phyloP scores from a whole-genome alignment of 2,329 filamentous ascomycete genomes.

The Ceratocystis cubensis region DNA sequence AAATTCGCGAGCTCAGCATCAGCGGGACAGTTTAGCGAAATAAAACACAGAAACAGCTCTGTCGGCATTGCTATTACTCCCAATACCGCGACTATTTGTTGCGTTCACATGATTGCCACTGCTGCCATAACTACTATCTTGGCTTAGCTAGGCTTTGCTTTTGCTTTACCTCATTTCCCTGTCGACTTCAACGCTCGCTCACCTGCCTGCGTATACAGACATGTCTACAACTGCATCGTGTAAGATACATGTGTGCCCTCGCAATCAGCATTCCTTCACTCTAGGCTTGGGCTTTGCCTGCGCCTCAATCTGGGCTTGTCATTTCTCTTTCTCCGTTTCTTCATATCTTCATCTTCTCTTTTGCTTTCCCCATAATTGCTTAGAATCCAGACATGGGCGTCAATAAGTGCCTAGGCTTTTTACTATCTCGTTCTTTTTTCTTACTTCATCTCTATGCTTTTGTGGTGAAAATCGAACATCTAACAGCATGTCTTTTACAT shows the following conservation, averaged over 20 bases:
- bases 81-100: too few species aligned
- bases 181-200: not conserved
- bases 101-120: too few species aligned
- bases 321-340: not conserved
- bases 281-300: not conserved
- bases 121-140: not conserved
- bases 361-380: not conserved
- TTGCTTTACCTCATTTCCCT: not conserved
- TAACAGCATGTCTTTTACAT: constrained; percentile 1
- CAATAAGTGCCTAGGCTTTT: not conserved
- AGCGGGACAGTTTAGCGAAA: constrained; percentile 47
- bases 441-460: not conserved
- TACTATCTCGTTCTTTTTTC: not conserved
- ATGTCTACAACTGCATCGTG: not conserved
- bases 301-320: not conserved
- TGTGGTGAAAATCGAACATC: not conserved
- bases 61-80: not conserved
- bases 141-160: not conserved
- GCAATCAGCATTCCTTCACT: not conserved
- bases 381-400: constrained; percentile 1
- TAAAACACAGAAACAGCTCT: not conserved
- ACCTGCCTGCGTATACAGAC: not conserved
- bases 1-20: constrained; percentile 95
- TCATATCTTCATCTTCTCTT: not conserved
- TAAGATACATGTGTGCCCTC: not conserved